A percentile compares a stretch with the other conserved stretches of the same genome.
These are phyloP conservation scores for Pichia inconspicua DNA, from an alignment of 1,139 yeast genomes.

Conservation along the genomic window DNA sequence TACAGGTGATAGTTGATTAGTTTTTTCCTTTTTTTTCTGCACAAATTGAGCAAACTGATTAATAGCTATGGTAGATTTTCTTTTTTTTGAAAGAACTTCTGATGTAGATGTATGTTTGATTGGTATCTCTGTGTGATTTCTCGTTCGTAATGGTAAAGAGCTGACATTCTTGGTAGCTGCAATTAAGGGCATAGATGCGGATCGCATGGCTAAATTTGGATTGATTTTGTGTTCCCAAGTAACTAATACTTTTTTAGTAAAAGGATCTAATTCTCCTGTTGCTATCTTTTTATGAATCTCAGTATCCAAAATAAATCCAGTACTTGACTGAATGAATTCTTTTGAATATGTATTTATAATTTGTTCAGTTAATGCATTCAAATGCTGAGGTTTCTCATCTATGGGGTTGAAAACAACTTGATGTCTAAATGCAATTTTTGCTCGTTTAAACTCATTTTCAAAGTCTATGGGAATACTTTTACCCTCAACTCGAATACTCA, in stretches of 20 bases:
- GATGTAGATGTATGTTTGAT: background rate
- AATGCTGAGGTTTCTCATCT: constrained; percentile 39
- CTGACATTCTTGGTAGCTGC: background rate
- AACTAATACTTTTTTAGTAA: constrained; percentile 40
- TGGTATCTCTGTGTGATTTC: constrained; percentile 1
- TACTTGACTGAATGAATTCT: constrained; percentile 37
- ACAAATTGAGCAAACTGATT: constrained; percentile 11
- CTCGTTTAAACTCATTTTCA: constrained; percentile 52
- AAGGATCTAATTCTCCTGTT: constrained; percentile 60
- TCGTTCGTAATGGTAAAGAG: constrained; percentile 2
- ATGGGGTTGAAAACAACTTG: constrained; percentile 81
- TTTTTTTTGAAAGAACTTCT: constrained; percentile 7
- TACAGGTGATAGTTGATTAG: constrained; percentile 15
- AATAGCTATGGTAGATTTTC: constrained; percentile 8
- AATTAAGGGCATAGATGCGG: constrained; percentile 6
- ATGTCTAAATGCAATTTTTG: constrained; percentile 73
- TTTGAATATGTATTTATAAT: constrained; percentile 6
- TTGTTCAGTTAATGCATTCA: constrained; percentile 48
- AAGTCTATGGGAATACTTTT: constrained; percentile 55
- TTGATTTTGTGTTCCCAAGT: constrained; percentile 34
- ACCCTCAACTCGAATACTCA: constrained; percentile 56
- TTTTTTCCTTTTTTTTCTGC: constrained; percentile 1
- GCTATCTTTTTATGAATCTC: constrained; percentile 52
- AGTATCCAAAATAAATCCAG: constrained; percentile 48
- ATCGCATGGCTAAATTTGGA: constrained; percentile 1